A percentile compares a stretch with the other conserved stretches of the same genome.
phyloP scores from a whole-genome alignment of 2,329 filamentous ascomycete species.

The Aspergillus tamarii region DNA sequence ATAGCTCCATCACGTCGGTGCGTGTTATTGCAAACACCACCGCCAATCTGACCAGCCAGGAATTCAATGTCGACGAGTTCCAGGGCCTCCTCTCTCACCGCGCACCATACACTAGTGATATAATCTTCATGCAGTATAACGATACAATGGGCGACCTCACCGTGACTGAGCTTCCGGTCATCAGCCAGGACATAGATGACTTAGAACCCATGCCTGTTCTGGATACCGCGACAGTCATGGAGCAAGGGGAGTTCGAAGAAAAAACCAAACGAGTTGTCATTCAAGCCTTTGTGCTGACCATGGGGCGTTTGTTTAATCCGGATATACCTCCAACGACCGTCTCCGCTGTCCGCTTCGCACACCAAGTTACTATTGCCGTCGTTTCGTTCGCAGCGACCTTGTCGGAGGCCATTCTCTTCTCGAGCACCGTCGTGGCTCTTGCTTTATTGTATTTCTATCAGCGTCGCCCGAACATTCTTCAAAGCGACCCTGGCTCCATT shows the following conservation, averaged over 20 bases:
- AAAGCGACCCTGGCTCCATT: conserved; percentile 38
- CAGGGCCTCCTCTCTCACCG: conserved; percentile 34
- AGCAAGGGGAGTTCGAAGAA: conserved; percentile 27
- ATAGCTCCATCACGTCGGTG: conserved; percentile 36
- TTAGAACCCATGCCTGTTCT: conserved; percentile 33
- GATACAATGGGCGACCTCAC: conserved; percentile 29
- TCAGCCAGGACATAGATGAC: conserved; percentile 36
- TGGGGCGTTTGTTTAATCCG: conserved; percentile 36
- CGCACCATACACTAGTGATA: conserved; percentile 38
- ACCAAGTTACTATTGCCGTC: conserved; percentile 33
- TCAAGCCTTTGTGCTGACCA: conserved; percentile 35
- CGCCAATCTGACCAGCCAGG: conserved; percentile 19
- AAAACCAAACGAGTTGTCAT: conserved; percentile 34
- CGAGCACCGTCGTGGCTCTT: conserved; percentile 27
- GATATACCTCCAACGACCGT: conserved; percentile 25
- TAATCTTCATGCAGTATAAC: conserved; percentile 36
- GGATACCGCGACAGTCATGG: conserved; percentile 35
- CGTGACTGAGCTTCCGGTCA: conserved; percentile 35
- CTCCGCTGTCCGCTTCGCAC: conserved; percentile 26
- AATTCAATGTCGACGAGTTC: conserved; percentile 38
- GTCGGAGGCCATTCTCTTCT: conserved; percentile 34
- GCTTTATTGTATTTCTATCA: conserved; percentile 34
- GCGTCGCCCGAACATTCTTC: conserved; percentile 33
- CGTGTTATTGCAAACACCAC: conserved; percentile 23
- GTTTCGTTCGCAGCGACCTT: conserved; percentile 33